phyloP scores from a whole-genome alignment of 805 yeast species.

The Saitoella complicata region DNA sequence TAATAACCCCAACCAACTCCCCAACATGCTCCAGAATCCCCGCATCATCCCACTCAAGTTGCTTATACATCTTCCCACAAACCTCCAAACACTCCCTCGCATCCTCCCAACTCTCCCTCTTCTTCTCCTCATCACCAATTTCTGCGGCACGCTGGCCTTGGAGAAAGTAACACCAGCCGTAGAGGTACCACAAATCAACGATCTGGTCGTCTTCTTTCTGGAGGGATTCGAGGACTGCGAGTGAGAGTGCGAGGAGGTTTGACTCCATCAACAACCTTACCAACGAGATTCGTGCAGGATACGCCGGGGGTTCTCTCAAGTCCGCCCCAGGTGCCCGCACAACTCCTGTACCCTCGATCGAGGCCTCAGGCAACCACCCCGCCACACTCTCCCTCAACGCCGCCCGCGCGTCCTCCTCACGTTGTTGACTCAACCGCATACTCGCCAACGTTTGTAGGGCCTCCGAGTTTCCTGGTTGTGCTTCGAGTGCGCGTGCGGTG shows the following conservation, averaged over 20 bases:
- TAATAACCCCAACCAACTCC: neutral
- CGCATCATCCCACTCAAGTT: conserved; percentile 2
- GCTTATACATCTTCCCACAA: neutral
- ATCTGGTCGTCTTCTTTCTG: conserved; percentile 45
- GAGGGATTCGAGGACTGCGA: neutral
- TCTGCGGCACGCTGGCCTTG: conserved; percentile 1
- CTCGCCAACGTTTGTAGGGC: conserved; percentile 67
- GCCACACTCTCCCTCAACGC: conserved; percentile 32
- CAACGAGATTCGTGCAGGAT: conserved; percentile 51
- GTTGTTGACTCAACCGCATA: conserved; percentile 73
- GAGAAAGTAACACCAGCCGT: conserved; percentile 48
- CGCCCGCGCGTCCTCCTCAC: conserved; percentile 48
- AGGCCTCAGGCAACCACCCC: conserved; percentile 42
- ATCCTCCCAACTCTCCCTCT: neutral
- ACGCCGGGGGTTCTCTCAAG: conserved; percentile 20
- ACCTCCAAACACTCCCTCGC: neutral
- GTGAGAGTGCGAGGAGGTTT: conserved; percentile 43
- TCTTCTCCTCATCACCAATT: neutral
- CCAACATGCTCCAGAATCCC: neutral
- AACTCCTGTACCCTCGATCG: conserved; percentile 30
- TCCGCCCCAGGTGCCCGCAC: conserved; percentile 15
- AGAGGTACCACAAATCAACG: conserved; percentile 63
- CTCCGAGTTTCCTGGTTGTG: conserved; percentile 46
- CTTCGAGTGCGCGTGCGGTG: conserved; percentile 42
- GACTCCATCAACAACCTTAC: conserved; percentile 45